A percentile compares a stretch with the other conserved stretches of the same genome.
Evolutionary conservation across 306 rosid species (phyloP).

Genomic region (Trifolium repens): DNA sequence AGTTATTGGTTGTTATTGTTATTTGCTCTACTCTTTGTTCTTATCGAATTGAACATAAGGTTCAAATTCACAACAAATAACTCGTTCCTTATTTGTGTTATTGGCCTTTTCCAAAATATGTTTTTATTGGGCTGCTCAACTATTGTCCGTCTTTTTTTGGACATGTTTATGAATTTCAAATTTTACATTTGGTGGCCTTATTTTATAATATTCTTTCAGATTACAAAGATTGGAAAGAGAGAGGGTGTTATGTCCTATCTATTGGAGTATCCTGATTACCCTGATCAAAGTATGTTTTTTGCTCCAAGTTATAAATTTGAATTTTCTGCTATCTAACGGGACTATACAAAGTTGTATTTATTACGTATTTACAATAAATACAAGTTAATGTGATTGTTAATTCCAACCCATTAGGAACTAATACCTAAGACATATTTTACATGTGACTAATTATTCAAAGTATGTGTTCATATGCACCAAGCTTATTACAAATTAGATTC

Average conservation of each 20-base stretch:
- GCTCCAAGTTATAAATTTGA: background rate
- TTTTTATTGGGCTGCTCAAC: background rate
- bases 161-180: background rate
- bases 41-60: no score
- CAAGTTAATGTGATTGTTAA: background rate
- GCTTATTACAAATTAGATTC: background rate
- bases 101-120: background rate
- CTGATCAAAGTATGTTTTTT: constrained; percentile 65
- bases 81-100: background rate
- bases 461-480: background rate
- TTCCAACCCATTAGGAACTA: background rate
- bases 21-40: no score
- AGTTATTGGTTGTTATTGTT: no score
- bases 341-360: background rate
- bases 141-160: background rate
- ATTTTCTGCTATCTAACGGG: background rate
- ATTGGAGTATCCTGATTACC: constrained; percentile 71
- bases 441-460: background rate
- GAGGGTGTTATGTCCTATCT: constrained; percentile 28
- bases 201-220: constrained; percentile 51
- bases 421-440: background rate
- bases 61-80: no score
- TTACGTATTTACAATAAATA: background rate
- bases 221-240: constrained; percentile 46
- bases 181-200: background rate